Evolutionary conservation across 176 grass and related monocot genomes (phyloP), one percentile per base, ranked within the genome.

Genomic region (Oryza longistaminata): DNA sequence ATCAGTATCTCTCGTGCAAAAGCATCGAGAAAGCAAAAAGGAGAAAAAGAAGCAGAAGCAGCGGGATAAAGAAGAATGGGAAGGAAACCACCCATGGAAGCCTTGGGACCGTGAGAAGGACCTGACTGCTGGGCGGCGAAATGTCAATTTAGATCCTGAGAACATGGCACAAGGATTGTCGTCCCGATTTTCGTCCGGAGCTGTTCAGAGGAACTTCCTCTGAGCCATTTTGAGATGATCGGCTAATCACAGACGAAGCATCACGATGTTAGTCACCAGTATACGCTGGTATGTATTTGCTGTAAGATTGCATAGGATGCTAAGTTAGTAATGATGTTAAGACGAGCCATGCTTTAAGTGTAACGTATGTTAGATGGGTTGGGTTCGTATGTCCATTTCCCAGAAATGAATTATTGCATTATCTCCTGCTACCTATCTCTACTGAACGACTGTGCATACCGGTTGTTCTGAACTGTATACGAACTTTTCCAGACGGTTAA

Each of bases 71-170:
- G 87, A 93, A 64, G 96, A 87, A 88, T 98, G 93, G 96, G 87
- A 92, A 62, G 96, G 81, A 79, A 90, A 85, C 53, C 96, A 95
- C 85, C 96, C 96, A 31, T 98, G 96, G 96, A 95, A 98, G 79
- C 96, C 96, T 8, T 98, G 96, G 96, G 96, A 98, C 19, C 87
- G 96, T 16, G 96, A 98, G 76, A 98, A 95, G 76, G 93, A 98
- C 90, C 81, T 98, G 34, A 35, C 85, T 50, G 96, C 91, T 26
- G 96, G 93, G 15, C 77, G 96, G 66, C 91, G 94, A 81, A 92
- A 85, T 17, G 93, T 92, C 8, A 85, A 85, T 82, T 78, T 98
- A 14, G 93, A 98, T 66, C 65, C 85, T 19, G 88, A 92, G 68
- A 89, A 79, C 64, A 95, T 95, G 91, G 55, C 76, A 52, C 67